Evolutionary conservation across 2,329 filamentous ascomycete genomes (phyloP).

Genomic region (Neopestalotiopsis sp.): DNA sequence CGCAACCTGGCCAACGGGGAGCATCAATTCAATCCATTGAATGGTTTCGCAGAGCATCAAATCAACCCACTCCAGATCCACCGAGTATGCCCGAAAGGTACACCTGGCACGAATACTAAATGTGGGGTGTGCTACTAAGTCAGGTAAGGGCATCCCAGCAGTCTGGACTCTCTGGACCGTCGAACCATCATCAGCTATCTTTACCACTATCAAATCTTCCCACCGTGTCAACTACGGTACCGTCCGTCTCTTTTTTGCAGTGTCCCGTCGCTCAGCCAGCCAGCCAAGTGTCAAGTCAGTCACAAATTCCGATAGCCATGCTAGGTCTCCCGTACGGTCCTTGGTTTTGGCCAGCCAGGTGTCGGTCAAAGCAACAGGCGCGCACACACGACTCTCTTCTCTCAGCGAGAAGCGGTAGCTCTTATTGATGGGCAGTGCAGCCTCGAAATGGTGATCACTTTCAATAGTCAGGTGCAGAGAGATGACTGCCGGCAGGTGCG

Average conservation of each 20-base stretch:
- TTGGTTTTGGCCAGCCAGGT: too few species aligned
- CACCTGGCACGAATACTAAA: constrained; percentile 4
- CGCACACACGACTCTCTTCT: too few species aligned
- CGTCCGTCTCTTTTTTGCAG: neutral
- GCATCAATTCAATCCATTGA: neutral
- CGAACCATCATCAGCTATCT: neutral
- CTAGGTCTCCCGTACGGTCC: neutral
- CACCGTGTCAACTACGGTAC: neutral
- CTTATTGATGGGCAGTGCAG: neutral
- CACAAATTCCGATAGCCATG: neutral
- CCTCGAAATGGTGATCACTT: neutral
- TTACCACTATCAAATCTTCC: neutral
- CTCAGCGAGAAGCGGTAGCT: neutral
- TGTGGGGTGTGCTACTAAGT: neutral
- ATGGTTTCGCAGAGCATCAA: neutral
- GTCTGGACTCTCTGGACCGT: constrained; percentile 3
- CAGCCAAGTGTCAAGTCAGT: neutral
- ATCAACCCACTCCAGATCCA: neutral
- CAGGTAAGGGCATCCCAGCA: neutral
- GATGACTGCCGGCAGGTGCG: neutral
- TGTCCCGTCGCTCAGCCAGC: neutral
- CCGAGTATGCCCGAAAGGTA: neutral
- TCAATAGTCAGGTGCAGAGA: neutral
- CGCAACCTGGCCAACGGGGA: neutral
- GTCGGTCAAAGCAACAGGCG: too few species aligned